Evolutionary conservation across 768 basidiomycete genomes (phyloP), one percentile per base, ranked within the genome.

Genomic region (Multifurca ochricompacta): DNA sequence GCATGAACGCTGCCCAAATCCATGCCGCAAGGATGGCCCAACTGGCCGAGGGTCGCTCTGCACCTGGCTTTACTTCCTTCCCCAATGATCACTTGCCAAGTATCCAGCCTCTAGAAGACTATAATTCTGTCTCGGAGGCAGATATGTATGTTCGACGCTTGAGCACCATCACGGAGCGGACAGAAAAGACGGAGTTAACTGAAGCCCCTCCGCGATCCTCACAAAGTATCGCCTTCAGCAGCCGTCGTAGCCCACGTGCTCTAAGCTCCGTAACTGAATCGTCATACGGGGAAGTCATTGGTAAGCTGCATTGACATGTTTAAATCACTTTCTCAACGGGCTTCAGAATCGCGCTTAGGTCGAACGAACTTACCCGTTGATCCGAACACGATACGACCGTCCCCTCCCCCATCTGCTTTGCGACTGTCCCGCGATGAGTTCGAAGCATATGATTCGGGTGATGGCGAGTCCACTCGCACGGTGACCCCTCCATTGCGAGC

Each of bases 321-420:
- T 7, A 39, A 21, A n/a, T 56, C 18, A 3, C 19, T 6, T 37
- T 4, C 14, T 51, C 28, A 21, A 35, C 27, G n/a, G n/a, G n/a
- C 43, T 34, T 48, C 40, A 63, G 62, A 64, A 19, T 59, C 65
- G 5, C 49, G 45, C 11, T 42, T 54, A 4, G 37, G 48, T n/a
- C 39, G 50, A 34, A 11, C 68, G 14, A 42, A 32, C 32, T 28
- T 41, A 16, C 59, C 53, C 30, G 5, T 61, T 42, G 76, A 83
- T 66, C 82, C 83, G 27, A 81, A 84, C 57, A 69, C 67, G 10
- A 81, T 82, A 52, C 75, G 77, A 19, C 77, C 80, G 18, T 87
- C 86, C 11, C 85, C 85, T 36, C 80, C 86, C 21, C 72, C 69
- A 1, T 87, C 85, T 19, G 85, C 86, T 16, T 62, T 85, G n/a